Percentiles rank a stretch among this genome's conserved stretches.
phyloP scores from a whole-genome alignment of 805 yeast species.

The Henningerozyma blattae region DNA sequence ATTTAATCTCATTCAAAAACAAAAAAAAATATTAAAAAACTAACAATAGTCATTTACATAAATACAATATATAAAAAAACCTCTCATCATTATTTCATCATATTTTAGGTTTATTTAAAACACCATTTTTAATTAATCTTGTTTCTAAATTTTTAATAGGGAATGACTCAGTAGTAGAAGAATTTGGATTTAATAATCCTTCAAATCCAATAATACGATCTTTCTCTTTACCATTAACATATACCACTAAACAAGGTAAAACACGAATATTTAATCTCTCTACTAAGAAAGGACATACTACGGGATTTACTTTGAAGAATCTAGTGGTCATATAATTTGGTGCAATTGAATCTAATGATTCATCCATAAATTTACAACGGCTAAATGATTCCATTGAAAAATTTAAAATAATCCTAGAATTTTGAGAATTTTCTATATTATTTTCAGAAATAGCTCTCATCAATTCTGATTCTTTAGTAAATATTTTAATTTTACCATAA shows the following conservation, averaged over 20 bases:
- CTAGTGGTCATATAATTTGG: conserved; percentile 44
- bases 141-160: conserved; percentile 37
- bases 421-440: conserved; percentile 2
- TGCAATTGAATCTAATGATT: conserved; percentile 34
- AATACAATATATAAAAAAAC: too few relatives aligned
- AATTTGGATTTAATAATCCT: conserved; percentile 37
- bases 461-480: conserved; percentile 43
- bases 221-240: conserved; percentile 45
- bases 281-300: conserved; percentile 60
- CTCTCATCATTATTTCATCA: not conserved
- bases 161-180: conserved; percentile 20
- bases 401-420: conserved; percentile 36
- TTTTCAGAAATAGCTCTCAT: conserved; percentile 37
- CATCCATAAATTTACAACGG: conserved; percentile 50
- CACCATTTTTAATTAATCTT: conserved; percentile 10
- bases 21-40: too few relatives aligned
- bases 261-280: conserved; percentile 50
- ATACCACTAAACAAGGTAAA: conserved; percentile 59
- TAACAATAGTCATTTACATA: not conserved
- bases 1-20: too few relatives aligned
- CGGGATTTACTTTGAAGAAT: conserved; percentile 46
- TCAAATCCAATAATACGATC: conserved; percentile 61
- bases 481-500: conserved; percentile 31
- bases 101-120: not conserved
- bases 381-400: conserved; percentile 50